Base-by-base conservation (phyloP, 495 filamentous ascomycete species). In the Aspergillus incahuasiensis region DNA sequence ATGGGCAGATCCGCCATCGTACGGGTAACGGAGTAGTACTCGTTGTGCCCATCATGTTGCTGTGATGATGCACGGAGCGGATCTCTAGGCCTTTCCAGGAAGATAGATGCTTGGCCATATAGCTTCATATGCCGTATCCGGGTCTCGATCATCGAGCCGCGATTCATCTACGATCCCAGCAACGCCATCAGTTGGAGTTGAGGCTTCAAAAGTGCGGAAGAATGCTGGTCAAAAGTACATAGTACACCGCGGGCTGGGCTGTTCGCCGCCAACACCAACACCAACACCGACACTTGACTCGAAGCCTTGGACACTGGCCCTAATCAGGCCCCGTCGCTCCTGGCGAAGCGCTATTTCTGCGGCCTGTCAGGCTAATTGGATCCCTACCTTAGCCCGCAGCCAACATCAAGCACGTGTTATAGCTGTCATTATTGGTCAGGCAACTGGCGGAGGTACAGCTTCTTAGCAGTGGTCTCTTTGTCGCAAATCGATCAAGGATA, bases 351-450 rank as follows among this genome's bases (percentile, higher is more conserved):
- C 19, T 41, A 21, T 42, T 43, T 21, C 40, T 44, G 25, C 38
- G 7, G n/a, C 16, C 3, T 20, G 39, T 11, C 13, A 13, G 38
- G 38, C 38, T 42, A 52, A 38, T 22, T 38, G 44, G 8, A 35
- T 48, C 53, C 45, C 45, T 30, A 16, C 22, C 28, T 32, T 20
- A 15, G n/a, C 53, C 53, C 53, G 53, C 53, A 55, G 28, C 53
- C 34, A 48, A 41, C 35, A 43, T 18, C 35, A 34, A 24, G 32
- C 53, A 55, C 53, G 53, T 55, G 53, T 45, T 30, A 41, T 12
- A 9, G 11, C 18, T 18, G 1, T 19, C 38, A 34, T 30, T 32
- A 47, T 34, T 55, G 20, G 22, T 43, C 15, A 47, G 30, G 6
- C 7, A 13, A 30, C 12, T 21, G 39, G 32, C 4, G 2, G 13